Evolutionary conservation across 768 basidiomycete species (phyloP).

Genomic region (Russula vinacea): DNA sequence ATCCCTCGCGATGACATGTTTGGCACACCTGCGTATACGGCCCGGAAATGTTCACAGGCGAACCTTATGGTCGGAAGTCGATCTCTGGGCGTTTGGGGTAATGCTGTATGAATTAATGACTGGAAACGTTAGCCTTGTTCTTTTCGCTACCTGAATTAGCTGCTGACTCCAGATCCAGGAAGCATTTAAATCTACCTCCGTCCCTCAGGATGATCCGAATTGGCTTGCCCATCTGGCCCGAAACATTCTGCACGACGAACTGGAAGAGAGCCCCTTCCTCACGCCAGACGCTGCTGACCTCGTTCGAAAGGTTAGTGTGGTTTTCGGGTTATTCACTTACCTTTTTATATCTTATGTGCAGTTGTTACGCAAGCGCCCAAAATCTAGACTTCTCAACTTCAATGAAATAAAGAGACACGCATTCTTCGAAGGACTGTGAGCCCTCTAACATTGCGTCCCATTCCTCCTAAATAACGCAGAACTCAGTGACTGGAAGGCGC

Average conservation of each 20-base stretch:
- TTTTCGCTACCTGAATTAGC: not conserved
- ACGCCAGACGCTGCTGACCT: slow-evolving; percentile 15
- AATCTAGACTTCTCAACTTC: slow-evolving; percentile 15
- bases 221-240: slow-evolving; percentile 23
- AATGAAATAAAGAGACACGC: slow-evolving; percentile 16
- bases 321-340: not conserved
- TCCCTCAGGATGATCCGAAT: slow-evolving; percentile 12
- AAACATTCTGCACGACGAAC: slow-evolving; percentile 12
- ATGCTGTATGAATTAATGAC: slow-evolving; percentile 26
- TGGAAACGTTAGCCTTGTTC: slow-evolving; percentile 8
- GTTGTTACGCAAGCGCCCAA: slow-evolving; percentile 18
- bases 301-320: slow-evolving; percentile 4
- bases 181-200: slow-evolving; percentile 20
- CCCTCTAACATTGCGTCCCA: not conserved
- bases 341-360: not conserved
- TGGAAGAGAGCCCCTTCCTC: slow-evolving; percentile 15
- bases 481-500: slow-evolving; percentile 14
- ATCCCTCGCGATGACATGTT: slow-evolving; percentile 19
- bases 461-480: not conserved
- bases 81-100: slow-evolving; percentile 27
- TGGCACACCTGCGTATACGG: slow-evolving; percentile 26
- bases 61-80: slow-evolving; percentile 24
- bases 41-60: slow-evolving; percentile 21
- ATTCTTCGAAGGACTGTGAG: slow-evolving; percentile 22
- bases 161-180: slow-evolving; percentile 12